A percentile compares a stretch with the other conserved stretches of the same genome.
Conservation (phyloP, 108 stramenopile species). For the Nitzschia inconspicua region DNA sequence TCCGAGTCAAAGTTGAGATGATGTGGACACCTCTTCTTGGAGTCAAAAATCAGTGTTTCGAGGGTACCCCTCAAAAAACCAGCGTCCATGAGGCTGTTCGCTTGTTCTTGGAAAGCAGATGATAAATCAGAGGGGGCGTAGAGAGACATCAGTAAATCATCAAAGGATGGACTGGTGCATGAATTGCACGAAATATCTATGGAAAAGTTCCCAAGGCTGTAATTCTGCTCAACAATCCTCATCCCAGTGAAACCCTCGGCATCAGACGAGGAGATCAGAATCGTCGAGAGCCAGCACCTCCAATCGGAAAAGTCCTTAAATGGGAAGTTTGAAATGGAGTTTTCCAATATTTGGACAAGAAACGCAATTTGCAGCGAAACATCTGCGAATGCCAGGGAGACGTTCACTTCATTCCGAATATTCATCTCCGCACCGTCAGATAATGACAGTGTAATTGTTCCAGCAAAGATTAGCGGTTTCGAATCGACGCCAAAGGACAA, state of each 20-base stretch:
- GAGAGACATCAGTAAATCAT: slow-evolving; percentile 28
- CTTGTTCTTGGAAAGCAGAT: slow-evolving; percentile 4
- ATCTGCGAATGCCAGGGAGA: slow-evolving; percentile 30
- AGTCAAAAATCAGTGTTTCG: slow-evolving; percentile 17
- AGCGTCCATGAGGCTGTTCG: slow-evolving; percentile 20
- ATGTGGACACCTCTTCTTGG: slow-evolving; percentile 30
- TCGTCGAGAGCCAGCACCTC: slow-evolving; percentile 62
- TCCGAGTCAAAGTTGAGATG: slow-evolving; percentile 24
- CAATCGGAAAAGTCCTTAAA: slow-evolving; percentile 38
- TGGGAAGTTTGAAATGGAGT: slow-evolving; percentile 45
- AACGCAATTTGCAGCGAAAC: slow-evolving; percentile 31
- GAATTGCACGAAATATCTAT: slow-evolving; percentile 38
- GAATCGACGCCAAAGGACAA: slow-evolving; percentile 48
- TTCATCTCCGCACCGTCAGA: slow-evolving; percentile 33
- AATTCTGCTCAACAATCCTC: slow-evolving; percentile 11
- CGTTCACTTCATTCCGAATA: slow-evolving; percentile 42
- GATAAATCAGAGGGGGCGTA: slow-evolving; percentile 24
- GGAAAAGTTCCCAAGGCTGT: slow-evolving; percentile 25
- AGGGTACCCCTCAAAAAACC: slow-evolving; percentile 15
- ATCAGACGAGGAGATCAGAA: slow-evolving; percentile 18
- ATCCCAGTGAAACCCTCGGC: slow-evolving; percentile 8
- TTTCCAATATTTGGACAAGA: slow-evolving; percentile 41
- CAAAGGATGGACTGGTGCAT: slow-evolving; percentile 46
- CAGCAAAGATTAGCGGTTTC: slow-evolving; percentile 31
- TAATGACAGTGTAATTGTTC: slow-evolving; percentile 25